A percentile compares a stretch with the other conserved stretches of the same genome.
These are phyloP conservation scores for Lichenothelia convexa DNA, from an alignment of 495 filamentous ascomycete species.

Conservation along the genomic window DNA sequence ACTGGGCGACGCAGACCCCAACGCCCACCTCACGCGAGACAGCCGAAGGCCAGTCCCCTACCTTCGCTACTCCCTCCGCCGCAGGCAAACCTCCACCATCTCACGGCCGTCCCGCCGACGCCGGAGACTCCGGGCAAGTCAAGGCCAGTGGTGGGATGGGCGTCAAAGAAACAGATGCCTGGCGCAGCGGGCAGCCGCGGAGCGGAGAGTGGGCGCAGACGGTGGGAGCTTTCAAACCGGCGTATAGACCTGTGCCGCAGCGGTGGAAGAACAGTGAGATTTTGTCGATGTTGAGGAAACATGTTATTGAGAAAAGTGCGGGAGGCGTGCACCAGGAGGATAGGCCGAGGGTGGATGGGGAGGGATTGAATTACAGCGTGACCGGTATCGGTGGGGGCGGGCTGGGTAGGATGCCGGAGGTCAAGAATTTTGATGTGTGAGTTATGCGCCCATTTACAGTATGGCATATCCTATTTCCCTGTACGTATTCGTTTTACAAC, in stretches of 20 bases:
- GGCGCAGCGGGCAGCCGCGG: constrained; percentile 13
- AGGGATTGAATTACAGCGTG: constrained; percentile 6
- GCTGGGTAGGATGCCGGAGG: constrained; percentile 24
- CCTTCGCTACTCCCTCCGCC: constrained; percentile 17
- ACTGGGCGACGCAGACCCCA: constrained; percentile 93
- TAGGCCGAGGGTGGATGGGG: constrained; percentile 7
- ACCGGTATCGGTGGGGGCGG: constrained; percentile 14
- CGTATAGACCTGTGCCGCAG: constrained; percentile 71
- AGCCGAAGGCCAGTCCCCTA: constrained; percentile 18
- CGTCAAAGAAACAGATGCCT: constrained; percentile 10
- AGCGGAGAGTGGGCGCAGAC: constrained; percentile 93
- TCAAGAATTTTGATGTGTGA: constrained; percentile 20
- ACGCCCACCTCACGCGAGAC: constrained; percentile 26
- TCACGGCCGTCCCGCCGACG: too few species aligned
- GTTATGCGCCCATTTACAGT: too few species aligned
- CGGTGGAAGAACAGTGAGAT: constrained; percentile 75
- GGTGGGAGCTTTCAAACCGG: constrained; percentile 80
- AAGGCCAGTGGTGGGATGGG: constrained; percentile 13
- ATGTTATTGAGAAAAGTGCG: constrained; percentile 39
- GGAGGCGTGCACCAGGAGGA: constrained; percentile 14
- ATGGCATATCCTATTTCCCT: neutral
- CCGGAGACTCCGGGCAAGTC: constrained; percentile 11
- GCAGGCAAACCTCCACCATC: constrained; percentile 18
- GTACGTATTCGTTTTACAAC: constrained; percentile 1
- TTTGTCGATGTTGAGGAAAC: constrained; percentile 51